These are phyloP conservation scores for Agrocybe pediades DNA, from an alignment of 768 basidiomycete genomes.

Conservation along the genomic window DNA sequence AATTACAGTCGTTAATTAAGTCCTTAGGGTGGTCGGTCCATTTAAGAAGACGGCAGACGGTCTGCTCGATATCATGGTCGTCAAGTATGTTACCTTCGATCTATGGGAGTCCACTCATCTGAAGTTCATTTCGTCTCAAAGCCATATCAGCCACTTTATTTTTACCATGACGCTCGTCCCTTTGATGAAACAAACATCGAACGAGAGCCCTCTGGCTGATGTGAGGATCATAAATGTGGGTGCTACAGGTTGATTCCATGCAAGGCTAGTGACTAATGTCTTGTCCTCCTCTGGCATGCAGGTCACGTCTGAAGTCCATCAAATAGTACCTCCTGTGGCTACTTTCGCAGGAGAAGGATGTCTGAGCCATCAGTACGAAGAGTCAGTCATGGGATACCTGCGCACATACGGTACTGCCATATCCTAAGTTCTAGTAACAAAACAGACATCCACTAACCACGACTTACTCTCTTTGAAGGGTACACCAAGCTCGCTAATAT, in stretches of 20 bases:
- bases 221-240: not conserved
- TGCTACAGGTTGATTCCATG: not conserved
- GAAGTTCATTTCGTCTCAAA: not conserved
- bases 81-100: not conserved
- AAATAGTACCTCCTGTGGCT: not conserved
- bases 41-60: not conserved
- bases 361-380: not conserved
- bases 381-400: not conserved
- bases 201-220: not conserved
- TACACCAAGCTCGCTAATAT: conserved; percentile 9
- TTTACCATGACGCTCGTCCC: not conserved
- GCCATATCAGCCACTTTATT: not conserved
- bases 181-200: not conserved
- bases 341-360: not conserved
- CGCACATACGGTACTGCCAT: conserved; percentile 3
- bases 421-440: no score
- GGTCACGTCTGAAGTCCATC: not conserved
- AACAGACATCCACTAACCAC: not conserved
- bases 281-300: not conserved
- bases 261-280: not conserved
- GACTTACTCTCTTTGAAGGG: not conserved
- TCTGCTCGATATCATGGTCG: not conserved
- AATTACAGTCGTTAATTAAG: no score
- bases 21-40: not conserved
- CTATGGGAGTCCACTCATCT: not conserved